Evolutionary conservation across 2,329 filamentous ascomycete genomes (phyloP), one percentile per base, ranked within the genome.

Genomic region (Cercospora sp.): DNA sequence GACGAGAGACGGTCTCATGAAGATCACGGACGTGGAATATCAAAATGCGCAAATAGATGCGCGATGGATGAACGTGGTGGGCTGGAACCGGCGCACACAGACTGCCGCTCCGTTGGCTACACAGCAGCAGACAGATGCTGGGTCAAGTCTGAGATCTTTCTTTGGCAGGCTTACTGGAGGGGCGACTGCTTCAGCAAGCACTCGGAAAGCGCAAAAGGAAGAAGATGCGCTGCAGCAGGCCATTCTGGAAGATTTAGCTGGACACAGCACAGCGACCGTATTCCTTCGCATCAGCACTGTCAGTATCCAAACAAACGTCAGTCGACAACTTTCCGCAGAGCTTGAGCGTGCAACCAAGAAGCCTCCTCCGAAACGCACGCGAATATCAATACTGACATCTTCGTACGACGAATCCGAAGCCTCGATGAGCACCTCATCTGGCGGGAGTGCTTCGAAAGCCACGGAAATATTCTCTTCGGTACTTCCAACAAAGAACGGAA

Each of bases 261-360:
- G 87, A 8, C 80, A 85, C 28, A 91, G 89, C 5, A 90, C 86
- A 0, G 91, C 93, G 0, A 92, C 90, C 16, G 94, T 98, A 34
- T 98, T 97, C 78, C 83, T 99, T 21, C 88, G 93, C 60, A 91
- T 97, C 21, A 97, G 91, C 58, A 94, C 93, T 8, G 94, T 94
- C 32, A 87, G 88, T 57, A 89, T 98, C 34, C 87, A 88, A 73
- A 97, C 94, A 0, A 91, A 87, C 58, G 89, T 97, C 0, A 84
- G 87, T 21, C 82, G 86, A 32, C 87, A 85, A 45, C 93, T 98
- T 74, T 89, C 93, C 2, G 86, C 89, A 1, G 96, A 99, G 78
- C 86, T 99, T 10, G 93, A 98, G 81, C 88, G 96, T 69, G 95
- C 96, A 16, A 99, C 96, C 0, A 97, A 98, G 81, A 99, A 99